phyloP scores from a whole-genome alignment of 1,284 basidiomycete species.

The Termitomyces sp. region DNA sequence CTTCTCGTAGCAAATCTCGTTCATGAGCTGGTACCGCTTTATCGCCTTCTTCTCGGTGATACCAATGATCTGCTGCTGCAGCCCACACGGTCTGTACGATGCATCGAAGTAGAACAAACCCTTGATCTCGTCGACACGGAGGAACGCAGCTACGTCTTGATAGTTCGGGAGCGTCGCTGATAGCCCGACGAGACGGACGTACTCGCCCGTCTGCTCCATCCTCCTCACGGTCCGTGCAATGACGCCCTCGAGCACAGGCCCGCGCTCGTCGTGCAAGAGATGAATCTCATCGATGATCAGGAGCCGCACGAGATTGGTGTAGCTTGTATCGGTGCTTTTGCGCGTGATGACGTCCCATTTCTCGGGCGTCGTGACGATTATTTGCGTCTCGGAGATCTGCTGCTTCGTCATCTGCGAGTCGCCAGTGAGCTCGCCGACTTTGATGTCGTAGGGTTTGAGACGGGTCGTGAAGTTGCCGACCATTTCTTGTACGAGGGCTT shows the following conservation, averaged over 20 bases:
- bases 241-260: slow-evolving; percentile 93
- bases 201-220: slow-evolving; percentile 93
- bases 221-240: slow-evolving; percentile 88
- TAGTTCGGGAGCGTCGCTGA: slow-evolving; percentile 98
- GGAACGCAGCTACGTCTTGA: slow-evolving; percentile 97
- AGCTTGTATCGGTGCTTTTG: slow-evolving; percentile 95
- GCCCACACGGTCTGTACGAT: slow-evolving; percentile 87
- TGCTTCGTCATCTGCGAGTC: slow-evolving; percentile 98
- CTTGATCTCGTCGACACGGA: slow-evolving; percentile 89
- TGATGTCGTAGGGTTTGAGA: slow-evolving; percentile 78
- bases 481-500: slow-evolving; percentile 96
- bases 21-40: slow-evolving; percentile 97
- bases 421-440: slow-evolving; percentile 93
- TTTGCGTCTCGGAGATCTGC: slow-evolving; percentile 95
- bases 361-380: slow-evolving; percentile 98
- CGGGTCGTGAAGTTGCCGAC: slow-evolving; percentile 91
- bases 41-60: slow-evolving; percentile 99
- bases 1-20: slow-evolving; percentile 99
- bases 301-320: slow-evolving; percentile 94
- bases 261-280: slow-evolving; percentile 95
- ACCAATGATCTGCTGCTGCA: slow-evolving; percentile 97
- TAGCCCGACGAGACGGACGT: slow-evolving; percentile 91
- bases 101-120: slow-evolving; percentile 98
- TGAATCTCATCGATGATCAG: slow-evolving; percentile 99
- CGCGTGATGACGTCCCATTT: slow-evolving; percentile 99